Conservation (phyloP, 768 basidiomycete genomes). For the Nidularia pulvinata region DNA sequence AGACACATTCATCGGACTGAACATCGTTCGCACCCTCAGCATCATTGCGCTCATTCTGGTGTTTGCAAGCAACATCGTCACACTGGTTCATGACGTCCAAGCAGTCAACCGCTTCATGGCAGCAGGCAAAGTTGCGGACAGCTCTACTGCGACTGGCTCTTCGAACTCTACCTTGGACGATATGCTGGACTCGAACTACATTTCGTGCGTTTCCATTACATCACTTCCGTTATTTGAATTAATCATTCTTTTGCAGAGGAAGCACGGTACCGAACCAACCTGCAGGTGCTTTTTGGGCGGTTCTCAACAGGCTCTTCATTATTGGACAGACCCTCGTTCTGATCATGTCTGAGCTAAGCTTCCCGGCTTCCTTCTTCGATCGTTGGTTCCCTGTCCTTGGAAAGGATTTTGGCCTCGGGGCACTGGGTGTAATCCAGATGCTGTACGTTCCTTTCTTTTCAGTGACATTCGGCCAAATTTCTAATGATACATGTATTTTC, state of each 20-base stretch:
- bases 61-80: constrained; percentile 77
- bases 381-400: constrained; percentile 89
- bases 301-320: constrained; percentile 86
- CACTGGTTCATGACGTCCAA: constrained; percentile 70
- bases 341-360: constrained; percentile 80
- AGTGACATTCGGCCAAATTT: neutral
- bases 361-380: constrained; percentile 79
- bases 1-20: constrained; percentile 78
- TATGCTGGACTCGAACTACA: constrained; percentile 71
- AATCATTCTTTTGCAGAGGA: constrained; percentile 30
- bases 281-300: constrained; percentile 90
- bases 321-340: constrained; percentile 83
- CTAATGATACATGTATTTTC: neutral
- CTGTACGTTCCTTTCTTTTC: constrained; percentile 21
- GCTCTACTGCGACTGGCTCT: constrained; percentile 20
- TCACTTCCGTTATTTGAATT: constrained; percentile 3
- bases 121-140: constrained; percentile 26
- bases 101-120: constrained; percentile 70
- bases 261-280: constrained; percentile 92
- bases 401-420: constrained; percentile 80
- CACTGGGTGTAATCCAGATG: constrained; percentile 86
- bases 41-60: constrained; percentile 80
- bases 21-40: constrained; percentile 75
- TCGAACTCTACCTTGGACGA: constrained; percentile 22
- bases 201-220: constrained; percentile 46